These are phyloP conservation scores for Leccinum solheimii DNA, from an alignment of 1,284 basidiomycete species.

Conservation along the genomic window DNA sequence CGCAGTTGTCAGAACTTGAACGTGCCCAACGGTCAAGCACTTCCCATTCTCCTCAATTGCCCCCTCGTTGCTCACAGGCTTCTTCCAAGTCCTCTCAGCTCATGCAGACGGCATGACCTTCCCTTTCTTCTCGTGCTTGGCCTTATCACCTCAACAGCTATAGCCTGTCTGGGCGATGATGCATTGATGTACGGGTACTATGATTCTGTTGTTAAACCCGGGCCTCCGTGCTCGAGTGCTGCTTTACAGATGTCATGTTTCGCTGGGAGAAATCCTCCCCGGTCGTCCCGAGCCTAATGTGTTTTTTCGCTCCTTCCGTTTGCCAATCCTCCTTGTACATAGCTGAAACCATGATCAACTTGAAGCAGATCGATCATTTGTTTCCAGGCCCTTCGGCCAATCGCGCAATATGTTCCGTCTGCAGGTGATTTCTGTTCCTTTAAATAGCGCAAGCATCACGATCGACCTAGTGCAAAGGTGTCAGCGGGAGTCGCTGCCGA, in stretches of 20 bases:
- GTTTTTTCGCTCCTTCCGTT: no score
- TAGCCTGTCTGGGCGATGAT: conserved; percentile 47
- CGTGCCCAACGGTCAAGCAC: no score
- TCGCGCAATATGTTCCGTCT: neutral
- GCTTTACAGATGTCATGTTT: neutral
- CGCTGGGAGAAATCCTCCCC: no score
- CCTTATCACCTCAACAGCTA: conserved; percentile 10
- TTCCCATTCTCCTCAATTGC: no score
- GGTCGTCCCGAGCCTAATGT: no score
- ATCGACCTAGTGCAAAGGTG: neutral
- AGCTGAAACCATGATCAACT: neutral
- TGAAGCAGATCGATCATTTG: neutral
- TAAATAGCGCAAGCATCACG: neutral
- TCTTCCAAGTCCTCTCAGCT: conserved; percentile 47
- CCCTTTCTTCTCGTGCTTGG: neutral
- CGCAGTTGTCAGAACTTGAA: no score
- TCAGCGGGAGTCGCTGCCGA: neutral
- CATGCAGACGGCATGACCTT: conserved; percentile 52
- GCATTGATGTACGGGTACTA: conserved; percentile 41
- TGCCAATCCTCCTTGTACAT: neutral
- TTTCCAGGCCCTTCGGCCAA: neutral
- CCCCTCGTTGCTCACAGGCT: no score
- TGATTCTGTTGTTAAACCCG: conserved; percentile 46
- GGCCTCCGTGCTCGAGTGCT: conserved; percentile 52
- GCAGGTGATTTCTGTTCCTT: neutral